Evolutionary conservation across 2,329 filamentous ascomycete species (phyloP).

Genomic region (Scopulariopsis brevicaulis): DNA sequence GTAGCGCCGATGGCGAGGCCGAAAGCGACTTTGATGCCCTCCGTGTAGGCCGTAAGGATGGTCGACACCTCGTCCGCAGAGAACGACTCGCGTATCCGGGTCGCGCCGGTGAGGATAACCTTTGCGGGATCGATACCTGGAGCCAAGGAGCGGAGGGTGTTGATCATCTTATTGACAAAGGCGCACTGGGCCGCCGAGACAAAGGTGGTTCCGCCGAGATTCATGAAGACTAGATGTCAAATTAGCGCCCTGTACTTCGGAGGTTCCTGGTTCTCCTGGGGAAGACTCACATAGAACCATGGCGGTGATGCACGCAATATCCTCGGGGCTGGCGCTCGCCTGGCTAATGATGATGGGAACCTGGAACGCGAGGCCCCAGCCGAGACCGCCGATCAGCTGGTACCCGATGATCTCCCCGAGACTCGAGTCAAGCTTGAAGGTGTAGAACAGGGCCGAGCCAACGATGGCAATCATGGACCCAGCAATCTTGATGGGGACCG

Average conservation of each 20-base stretch:
- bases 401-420: constrained; percentile 30
- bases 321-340: constrained; percentile 23
- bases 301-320: constrained; percentile 31
- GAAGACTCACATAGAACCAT: constrained; percentile 23
- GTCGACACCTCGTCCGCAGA: neutral
- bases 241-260: neutral
- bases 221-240: constrained; percentile 13
- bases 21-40: neutral
- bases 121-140: neutral
- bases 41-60: neutral
- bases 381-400: constrained; percentile 29
- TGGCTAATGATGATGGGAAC: constrained; percentile 29
- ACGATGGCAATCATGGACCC: constrained; percentile 8
- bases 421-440: constrained; percentile 20
- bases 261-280: neutral
- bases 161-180: neutral
- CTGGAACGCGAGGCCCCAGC: constrained; percentile 28
- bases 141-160: neutral
- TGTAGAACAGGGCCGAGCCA: constrained; percentile 29
- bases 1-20: constrained; percentile 11
- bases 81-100: constrained; percentile 42
- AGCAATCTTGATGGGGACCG: neutral
- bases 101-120: constrained; percentile 33
- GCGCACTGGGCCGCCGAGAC: constrained; percentile 18
- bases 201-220: constrained; percentile 30